These are phyloP conservation scores for Pisolithus microcarpus DNA, from an alignment of 768 basidiomycete genomes.

Conservation along the genomic window DNA sequence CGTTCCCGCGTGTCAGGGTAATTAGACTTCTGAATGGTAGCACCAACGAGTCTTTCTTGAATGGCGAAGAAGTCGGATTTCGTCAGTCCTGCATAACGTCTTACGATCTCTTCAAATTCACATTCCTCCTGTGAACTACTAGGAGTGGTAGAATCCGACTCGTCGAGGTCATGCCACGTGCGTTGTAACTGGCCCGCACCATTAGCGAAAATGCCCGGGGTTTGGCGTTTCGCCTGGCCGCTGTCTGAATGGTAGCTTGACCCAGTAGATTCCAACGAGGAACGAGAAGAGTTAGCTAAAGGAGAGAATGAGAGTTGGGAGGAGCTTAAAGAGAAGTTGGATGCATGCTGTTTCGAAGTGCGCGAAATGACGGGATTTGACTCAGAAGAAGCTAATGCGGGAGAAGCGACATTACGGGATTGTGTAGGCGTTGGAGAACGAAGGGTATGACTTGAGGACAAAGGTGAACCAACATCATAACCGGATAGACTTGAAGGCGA, in stretches of 20 bases:
- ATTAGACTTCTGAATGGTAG: slow-evolving; percentile 49
- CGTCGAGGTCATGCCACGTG: slow-evolving; percentile 63
- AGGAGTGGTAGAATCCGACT: slow-evolving; percentile 40
- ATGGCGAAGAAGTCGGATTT: slow-evolving; percentile 65
- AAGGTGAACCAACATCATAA: slow-evolving; percentile 41
- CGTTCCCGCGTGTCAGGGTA: slow-evolving; percentile 56
- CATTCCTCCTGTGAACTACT: slow-evolving; percentile 47
- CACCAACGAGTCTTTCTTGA: slow-evolving; percentile 68
- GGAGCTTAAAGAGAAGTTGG: slow-evolving; percentile 45
- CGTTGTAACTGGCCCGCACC: slow-evolving; percentile 39
- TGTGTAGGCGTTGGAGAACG: slow-evolving; percentile 69
- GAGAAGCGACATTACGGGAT: slow-evolving; percentile 47
- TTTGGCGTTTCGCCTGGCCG: slow-evolving; percentile 45
- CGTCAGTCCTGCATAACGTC: slow-evolving; percentile 58
- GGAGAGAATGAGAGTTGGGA: slow-evolving; percentile 64
- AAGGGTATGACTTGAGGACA: slow-evolving; percentile 33
- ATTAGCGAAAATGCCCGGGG: slow-evolving; percentile 48
- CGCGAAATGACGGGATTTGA: slow-evolving; percentile 38
- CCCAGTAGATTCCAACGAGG: slow-evolving; percentile 72
- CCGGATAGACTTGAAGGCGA: slow-evolving; percentile 45
- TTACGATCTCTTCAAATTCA: slow-evolving; percentile 62
- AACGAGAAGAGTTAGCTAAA: slow-evolving; percentile 65
- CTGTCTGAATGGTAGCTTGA: slow-evolving; percentile 85
- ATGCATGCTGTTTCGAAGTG: slow-evolving; percentile 49
- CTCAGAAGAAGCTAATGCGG: slow-evolving; percentile 28